A percentile compares a stretch with the other conserved stretches of the same genome.
Evolutionary conservation across 805 yeast species (phyloP).

Genomic region (Tetrapisispora taiwanensis): DNA sequence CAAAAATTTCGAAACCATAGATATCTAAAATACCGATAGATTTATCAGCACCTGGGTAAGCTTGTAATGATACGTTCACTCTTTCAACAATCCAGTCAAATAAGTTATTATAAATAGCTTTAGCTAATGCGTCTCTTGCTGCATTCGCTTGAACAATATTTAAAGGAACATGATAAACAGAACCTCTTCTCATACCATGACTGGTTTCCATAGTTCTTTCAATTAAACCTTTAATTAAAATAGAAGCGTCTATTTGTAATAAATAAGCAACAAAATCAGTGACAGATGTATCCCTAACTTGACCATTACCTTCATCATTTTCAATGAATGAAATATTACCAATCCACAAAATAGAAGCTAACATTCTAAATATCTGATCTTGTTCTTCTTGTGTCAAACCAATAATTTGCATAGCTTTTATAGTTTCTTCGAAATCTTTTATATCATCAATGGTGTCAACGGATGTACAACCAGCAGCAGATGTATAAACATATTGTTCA

Average conservation of each 20-base stretch:
- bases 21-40: constrained; percentile 92
- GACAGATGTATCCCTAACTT: constrained; percentile 76
- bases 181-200: constrained; percentile 84
- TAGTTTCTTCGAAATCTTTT: constrained; percentile 68
- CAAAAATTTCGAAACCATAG: constrained; percentile 93
- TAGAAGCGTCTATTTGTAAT: constrained; percentile 63
- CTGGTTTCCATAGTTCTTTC: constrained; percentile 84
- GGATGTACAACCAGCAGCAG: constrained; percentile 72
- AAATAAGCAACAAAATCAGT: constrained; percentile 90
- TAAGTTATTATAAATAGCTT: constrained; percentile 82
- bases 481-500: constrained; percentile 83
- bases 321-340: constrained; percentile 85
- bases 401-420: constrained; percentile 78
- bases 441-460: constrained; percentile 83
- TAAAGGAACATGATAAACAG: constrained; percentile 88
- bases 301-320: constrained; percentile 78
- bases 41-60: constrained; percentile 42
- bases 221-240: constrained; percentile 55
- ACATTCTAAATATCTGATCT: constrained; percentile 76
- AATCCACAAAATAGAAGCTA: constrained; percentile 84
- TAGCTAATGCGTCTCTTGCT: constrained; percentile 89
- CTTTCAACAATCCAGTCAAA: constrained; percentile 96
- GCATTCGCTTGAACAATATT: constrained; percentile 90
- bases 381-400: constrained; percentile 78
- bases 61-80: constrained; percentile 68